These are phyloP conservation scores for Phaeoacremonium minimum DNA, from an alignment of 2,329 filamentous ascomycete species.

Conservation along the genomic window DNA sequence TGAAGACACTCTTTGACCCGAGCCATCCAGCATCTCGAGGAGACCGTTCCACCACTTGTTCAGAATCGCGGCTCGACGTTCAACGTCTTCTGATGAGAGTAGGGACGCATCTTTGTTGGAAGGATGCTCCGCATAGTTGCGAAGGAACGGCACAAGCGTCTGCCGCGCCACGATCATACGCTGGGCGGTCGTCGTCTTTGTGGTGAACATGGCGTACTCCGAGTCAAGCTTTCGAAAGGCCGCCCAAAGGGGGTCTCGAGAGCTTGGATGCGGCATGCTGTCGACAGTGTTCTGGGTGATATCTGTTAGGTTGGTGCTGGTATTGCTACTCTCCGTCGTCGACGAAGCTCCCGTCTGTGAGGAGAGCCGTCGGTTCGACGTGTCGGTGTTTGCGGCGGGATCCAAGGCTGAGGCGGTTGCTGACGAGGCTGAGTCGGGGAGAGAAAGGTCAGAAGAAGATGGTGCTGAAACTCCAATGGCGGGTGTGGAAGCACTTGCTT, in stretches of 20 bases:
- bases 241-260: constrained; percentile 50
- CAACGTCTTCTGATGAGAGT: constrained; percentile 75
- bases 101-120: constrained; percentile 49
- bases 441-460: not conserved
- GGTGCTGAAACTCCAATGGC: not conserved
- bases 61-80: constrained; percentile 72
- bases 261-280: constrained; percentile 34
- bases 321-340: constrained; percentile 9
- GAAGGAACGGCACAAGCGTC: constrained; percentile 72
- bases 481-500: constrained; percentile 18
- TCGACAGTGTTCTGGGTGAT: constrained; percentile 32
- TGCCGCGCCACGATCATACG: constrained; percentile 73
- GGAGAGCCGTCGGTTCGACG: constrained; percentile 26
- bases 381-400: constrained; percentile 3
- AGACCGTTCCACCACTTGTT: constrained; percentile 89
- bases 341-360: constrained; percentile 28
- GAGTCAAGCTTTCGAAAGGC: constrained; percentile 50
- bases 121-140: constrained; percentile 62
- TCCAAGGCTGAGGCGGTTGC: constrained; percentile 1
- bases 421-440: constrained; percentile 10
- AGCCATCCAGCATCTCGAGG: constrained; percentile 75
- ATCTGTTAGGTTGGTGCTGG: constrained; percentile 7
- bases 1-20: constrained; percentile 21
- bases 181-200: constrained; percentile 63
- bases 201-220: constrained; percentile 54